phyloP scores from a whole-genome alignment of 2,329 filamentous ascomycete species.

The Westerdykella sp. region DNA sequence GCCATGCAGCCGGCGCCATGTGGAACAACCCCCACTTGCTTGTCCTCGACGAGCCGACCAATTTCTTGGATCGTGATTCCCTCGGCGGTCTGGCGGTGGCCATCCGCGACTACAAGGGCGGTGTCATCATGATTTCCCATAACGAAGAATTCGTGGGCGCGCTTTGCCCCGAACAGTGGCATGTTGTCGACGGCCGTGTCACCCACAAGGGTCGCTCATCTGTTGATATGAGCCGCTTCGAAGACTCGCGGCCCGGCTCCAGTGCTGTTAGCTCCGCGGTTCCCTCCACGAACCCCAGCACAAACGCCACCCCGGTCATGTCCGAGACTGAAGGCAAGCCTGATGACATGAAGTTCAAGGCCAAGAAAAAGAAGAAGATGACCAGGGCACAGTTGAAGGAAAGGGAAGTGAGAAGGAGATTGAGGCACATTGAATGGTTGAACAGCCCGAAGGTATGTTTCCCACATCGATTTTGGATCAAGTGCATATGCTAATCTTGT shows the following conservation, averaged over 20 bases:
- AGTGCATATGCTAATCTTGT: slow-evolving; percentile 14
- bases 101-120: slow-evolving; percentile 96
- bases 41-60: slow-evolving; percentile 96
- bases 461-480: background rate
- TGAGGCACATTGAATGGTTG: slow-evolving; percentile 74
- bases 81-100: slow-evolving; percentile 95
- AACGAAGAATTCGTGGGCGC: slow-evolving; percentile 98
- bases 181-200: slow-evolving; percentile 81
- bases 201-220: slow-evolving; percentile 74
- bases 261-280: slow-evolving; percentile 47
- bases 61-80: slow-evolving; percentile 97
- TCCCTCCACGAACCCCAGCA: slow-evolving; percentile 31
- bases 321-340: slow-evolving; percentile 75
- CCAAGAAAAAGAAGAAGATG: slow-evolving; percentile 97
- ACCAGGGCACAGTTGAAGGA: slow-evolving; percentile 96
- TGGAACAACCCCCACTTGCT: slow-evolving; percentile 99
- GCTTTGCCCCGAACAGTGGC: slow-evolving; percentile 93
- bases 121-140: slow-evolving; percentile 98
- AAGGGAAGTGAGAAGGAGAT: slow-evolving; percentile 73
- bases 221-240: slow-evolving; percentile 74
- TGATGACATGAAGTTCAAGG: slow-evolving; percentile 77
- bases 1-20: slow-evolving; percentile 67
- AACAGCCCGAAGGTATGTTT: slow-evolving; percentile 57
- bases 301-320: slow-evolving; percentile 61
- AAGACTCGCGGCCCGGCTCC: slow-evolving; percentile 65